Percentiles rank a stretch among this genome's conserved stretches.
Conservation (phyloP, 179 eudicot genomes). For the Beta lomatogona region DNA sequence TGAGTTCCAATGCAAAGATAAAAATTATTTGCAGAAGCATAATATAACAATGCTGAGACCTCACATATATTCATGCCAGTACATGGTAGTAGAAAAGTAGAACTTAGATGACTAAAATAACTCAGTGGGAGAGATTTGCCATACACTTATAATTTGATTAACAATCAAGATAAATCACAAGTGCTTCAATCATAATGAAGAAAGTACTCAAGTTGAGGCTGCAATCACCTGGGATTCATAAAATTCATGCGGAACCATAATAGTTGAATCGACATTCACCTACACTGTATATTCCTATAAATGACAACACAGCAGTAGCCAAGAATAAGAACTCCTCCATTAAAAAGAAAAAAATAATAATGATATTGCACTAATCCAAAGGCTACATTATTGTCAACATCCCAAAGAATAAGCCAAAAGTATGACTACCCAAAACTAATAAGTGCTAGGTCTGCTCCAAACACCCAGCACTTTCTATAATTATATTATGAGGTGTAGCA, state of each 20-base stretch:
- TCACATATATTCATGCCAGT: slow-evolving; percentile 95
- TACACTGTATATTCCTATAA: background rate
- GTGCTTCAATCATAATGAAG: too few relatives aligned
- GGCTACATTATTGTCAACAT: background rate
- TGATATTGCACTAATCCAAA: background rate
- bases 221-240: too few relatives aligned
- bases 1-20: slow-evolving; percentile 78
- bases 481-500: background rate
- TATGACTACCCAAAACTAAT: background rate
- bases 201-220: too few relatives aligned
- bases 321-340: background rate
- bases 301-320: background rate
- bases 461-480: background rate
- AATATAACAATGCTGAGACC: slow-evolving; percentile 91
- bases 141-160: too few relatives aligned
- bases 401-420: slow-evolving; percentile 1
- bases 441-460: background rate
- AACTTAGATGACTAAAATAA: slow-evolving; percentile 30
- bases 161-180: too few relatives aligned
- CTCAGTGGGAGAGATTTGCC: too few relatives aligned
- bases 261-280: background rate
- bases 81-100: slow-evolving; percentile 69
- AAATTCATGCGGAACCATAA: too few relatives aligned
- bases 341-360: background rate
- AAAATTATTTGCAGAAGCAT: slow-evolving; percentile 81